Evolutionary conservation across 805 yeast species (phyloP).

Genomic region (Isabelozyma gotoi): DNA sequence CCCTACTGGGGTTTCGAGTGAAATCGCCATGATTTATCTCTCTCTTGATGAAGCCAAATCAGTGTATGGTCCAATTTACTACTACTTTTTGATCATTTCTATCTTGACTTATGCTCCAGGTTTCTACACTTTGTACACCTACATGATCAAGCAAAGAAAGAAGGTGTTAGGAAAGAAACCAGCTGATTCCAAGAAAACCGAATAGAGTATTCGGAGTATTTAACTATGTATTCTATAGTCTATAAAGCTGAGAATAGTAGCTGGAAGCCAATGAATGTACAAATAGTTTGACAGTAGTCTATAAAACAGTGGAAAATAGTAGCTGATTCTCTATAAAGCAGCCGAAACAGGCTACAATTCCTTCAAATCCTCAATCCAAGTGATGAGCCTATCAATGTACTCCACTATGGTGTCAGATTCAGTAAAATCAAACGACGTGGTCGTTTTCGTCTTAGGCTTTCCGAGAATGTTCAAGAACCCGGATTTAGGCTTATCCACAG

Average conservation of each 20-base stretch:
- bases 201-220: not conserved
- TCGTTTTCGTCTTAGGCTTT: constrained; percentile 5
- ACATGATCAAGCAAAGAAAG: constrained; percentile 86
- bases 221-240: no score
- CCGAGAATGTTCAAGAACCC: constrained; percentile 8
- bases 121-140: constrained; percentile 75
- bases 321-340: not conserved
- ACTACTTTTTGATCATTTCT: constrained; percentile 53
- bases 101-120: constrained; percentile 82
- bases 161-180: constrained; percentile 57
- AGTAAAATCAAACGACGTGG: not conserved
- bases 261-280: no score
- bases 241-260: no score
- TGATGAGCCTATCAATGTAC: constrained; percentile 27
- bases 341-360: not conserved
- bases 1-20: constrained; percentile 91
- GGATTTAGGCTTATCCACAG: constrained; percentile 8
- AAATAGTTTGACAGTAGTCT: no score
- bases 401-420: constrained; percentile 28
- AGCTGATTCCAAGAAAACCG: constrained; percentile 8
- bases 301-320: no score
- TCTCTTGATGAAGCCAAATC: constrained; percentile 70
- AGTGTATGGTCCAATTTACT: constrained; percentile 50
- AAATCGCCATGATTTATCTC: constrained; percentile 64
- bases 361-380: constrained; percentile 26